Base-by-base conservation (phyloP, 495 filamentous ascomycete species). In the Aspergillus cavernicola region DNA sequence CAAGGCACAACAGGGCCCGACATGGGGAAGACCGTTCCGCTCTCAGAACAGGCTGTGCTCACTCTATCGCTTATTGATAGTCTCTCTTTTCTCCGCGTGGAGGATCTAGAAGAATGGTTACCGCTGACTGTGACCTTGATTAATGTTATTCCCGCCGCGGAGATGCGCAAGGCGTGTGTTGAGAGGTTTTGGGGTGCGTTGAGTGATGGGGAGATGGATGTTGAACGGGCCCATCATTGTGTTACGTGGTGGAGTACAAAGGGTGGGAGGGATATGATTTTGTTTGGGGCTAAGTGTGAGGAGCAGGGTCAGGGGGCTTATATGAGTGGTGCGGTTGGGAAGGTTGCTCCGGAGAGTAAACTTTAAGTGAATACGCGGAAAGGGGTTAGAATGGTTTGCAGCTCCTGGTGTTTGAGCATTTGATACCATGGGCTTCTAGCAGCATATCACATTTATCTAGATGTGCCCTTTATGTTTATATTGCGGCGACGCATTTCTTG, bases 201-300 rank as follows among this genome's bases (percentile, higher is more conserved):
- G 36, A 85, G 84, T 20, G 81, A 79, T 54, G 91, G 92, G 7
- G 92, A 97, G 70, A 92, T 97, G 85, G 92, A 97, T 71, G 82
- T 95, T 41, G 88, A 95, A 60, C 76, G 90, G 22, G 84, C 88
- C 9, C 84, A 86, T 42, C 74, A 88, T 39, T 92, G 85, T 52
- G 86, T 95, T 23, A 81, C 83, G 11, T 98, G 93, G 93, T 98
- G 93, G 93, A 80, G 72, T 47, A 85, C 83, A 1, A 66, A 69
- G 37, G 86, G 87, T 13, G 88, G 88, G 0, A 72, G 86, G 36
- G 84, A 89, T 55, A 69, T 76, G 57, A 73, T 89, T 12, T 60
- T 89, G 0, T 84, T 78, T 64, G 85, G 84, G 4, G 61, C 64
- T 12, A 72, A 44, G 45, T 40, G 46, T 47, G 51, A 47, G 32